Evolutionary conservation across 2,329 filamentous ascomycete genomes (phyloP), one percentile per base, ranked within the genome.

Genomic region (Ramichloridium luteum): DNA sequence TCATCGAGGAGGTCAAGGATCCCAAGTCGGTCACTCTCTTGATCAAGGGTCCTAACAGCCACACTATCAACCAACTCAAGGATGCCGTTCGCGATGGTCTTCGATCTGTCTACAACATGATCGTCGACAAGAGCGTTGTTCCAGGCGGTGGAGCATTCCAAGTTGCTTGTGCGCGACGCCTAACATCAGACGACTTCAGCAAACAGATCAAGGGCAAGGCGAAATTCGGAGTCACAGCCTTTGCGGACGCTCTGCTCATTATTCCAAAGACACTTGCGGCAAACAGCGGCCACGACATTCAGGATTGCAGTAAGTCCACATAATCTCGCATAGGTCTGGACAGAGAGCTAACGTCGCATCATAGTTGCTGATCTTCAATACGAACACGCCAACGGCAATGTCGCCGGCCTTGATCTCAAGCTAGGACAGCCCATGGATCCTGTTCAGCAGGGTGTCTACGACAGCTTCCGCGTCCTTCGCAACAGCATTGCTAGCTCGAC

Each of bases 71-170:
- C 10, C 90, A 98, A 61, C 85, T 98, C 53, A 93, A 85, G 44
- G 90, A 98, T 55, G 90, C 90, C 3, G 90, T 96, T 27, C 76
- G 90, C 32, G 90, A 98, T 55, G 90, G 90, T 40, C 70, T 98
- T 46, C 76, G 90, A 53, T 93, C 84, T 56, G 90, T 96, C 30
- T 96, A 94, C 73, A 98, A 98, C 68, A 93, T 93, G 70, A 96
- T 98, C 57, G 88, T 96, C n/a, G 90, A 98, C 58, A 76, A 79
- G 61, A 88, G 81, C 46, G 90, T 98, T 13, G 84, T 98, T 15
- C 90, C 90, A 2, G 90, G 90, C 36, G 90, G 77, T 36, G 90
- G 90, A 49, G 83, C 90, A 30, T 98, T 93, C 74, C 90, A 98
- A 60, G 77, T 98, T 27, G 86, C 90, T 17, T 93, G 83, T 48